phyloP scores from a whole-genome alignment of 1,284 basidiomycete genomes.

The Puccinia triticina region DNA sequence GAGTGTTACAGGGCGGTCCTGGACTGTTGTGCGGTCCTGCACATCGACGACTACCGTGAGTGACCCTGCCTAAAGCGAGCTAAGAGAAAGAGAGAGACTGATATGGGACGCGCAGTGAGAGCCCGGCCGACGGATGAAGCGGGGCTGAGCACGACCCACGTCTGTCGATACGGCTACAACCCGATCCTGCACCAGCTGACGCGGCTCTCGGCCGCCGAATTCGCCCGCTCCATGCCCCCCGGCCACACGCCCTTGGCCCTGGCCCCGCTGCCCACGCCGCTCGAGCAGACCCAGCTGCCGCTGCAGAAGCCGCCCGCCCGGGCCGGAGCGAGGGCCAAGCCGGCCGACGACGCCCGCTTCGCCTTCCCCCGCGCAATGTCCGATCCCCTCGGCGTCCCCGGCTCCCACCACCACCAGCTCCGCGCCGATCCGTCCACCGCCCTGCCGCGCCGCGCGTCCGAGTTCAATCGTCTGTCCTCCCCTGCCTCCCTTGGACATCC shows the following conservation, averaged over 20 bases:
- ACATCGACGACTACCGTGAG: slow-evolving; percentile 34
- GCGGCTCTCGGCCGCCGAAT: slow-evolving; percentile 8
- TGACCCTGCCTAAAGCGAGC: background rate
- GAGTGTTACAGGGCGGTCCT: slow-evolving; percentile 8
- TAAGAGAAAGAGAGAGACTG: no score
- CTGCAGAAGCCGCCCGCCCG: no score
- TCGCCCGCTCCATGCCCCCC: background rate
- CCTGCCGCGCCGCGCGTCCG: background rate
- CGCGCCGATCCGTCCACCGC: no score
- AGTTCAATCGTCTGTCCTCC: slow-evolving; percentile 5
- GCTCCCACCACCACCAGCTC: background rate
- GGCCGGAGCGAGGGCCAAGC: no score
- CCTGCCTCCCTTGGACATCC: background rate
- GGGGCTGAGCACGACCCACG: background rate
- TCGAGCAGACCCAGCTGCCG: background rate
- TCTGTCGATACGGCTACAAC: slow-evolving; percentile 36
- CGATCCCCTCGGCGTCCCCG: background rate
- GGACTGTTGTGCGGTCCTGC: slow-evolving; percentile 33
- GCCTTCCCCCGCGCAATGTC: no score
- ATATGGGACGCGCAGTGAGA: background rate
- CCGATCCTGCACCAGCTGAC: slow-evolving; percentile 21
- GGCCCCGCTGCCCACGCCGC: background rate
- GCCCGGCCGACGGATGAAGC: background rate
- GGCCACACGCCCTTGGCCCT: background rate
- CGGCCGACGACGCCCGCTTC: no score